These are phyloP conservation scores for Erigeron canadensis DNA, from an alignment of 129 eudicot genomes.

Conservation along the genomic window DNA sequence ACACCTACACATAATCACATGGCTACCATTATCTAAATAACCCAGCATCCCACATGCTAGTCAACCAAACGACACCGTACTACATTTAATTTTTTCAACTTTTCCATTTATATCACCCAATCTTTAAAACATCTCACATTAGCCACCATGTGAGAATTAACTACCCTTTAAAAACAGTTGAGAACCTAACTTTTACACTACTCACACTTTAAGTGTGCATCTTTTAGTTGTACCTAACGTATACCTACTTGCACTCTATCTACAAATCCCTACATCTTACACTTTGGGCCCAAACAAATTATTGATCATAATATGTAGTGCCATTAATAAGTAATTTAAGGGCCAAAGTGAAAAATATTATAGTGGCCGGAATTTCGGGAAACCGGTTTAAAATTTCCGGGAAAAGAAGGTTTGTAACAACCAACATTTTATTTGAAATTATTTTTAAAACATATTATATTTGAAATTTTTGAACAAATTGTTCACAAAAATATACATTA, in stretches of 20 bases:
- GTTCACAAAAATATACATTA: too few relatives aligned
- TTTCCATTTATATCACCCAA: constrained; percentile 5
- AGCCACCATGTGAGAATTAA: constrained; percentile 33
- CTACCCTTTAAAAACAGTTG: constrained; percentile 32
- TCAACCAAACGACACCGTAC: constrained; percentile 41
- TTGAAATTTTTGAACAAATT: too few relatives aligned
- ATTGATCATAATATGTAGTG: background rate
- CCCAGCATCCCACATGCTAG: constrained; percentile 31
- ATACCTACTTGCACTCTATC: background rate
- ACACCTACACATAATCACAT: constrained; percentile 31
- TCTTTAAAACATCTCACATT: constrained; percentile 22
- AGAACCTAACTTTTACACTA: background rate
- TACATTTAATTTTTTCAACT: constrained; percentile 23
- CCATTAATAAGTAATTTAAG: background rate
- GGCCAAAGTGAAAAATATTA: background rate
- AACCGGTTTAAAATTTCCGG: background rate
- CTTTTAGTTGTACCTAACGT: constrained; percentile 13
- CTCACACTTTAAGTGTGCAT: constrained; percentile 8
- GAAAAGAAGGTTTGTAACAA: constrained; percentile 10
- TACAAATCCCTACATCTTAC: background rate
- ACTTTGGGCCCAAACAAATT: background rate
- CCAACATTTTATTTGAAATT: background rate
- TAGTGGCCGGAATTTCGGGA: constrained; percentile 11
- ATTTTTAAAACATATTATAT: too few relatives aligned
- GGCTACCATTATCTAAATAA: constrained; percentile 18